phyloP scores from a whole-genome alignment of 73 alveolate genomes.

The Vitrella brassicaformis region DNA sequence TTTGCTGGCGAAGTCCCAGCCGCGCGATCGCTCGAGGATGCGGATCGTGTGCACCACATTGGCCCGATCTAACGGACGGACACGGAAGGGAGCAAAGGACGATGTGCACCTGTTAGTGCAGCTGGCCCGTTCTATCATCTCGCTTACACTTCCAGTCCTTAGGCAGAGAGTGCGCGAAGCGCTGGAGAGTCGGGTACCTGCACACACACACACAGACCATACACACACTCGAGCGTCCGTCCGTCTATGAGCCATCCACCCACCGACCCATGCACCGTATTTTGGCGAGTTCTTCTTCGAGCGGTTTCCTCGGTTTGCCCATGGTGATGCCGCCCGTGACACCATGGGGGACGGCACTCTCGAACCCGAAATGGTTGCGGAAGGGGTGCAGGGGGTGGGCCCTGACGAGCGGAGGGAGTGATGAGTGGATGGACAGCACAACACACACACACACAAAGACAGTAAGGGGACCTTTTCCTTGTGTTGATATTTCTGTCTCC shows the following conservation, averaged over 20 bases:
- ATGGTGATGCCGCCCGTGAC: constrained; percentile 9
- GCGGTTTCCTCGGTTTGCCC: not conserved
- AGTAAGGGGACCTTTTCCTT: too few species aligned
- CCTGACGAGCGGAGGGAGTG: too few species aligned
- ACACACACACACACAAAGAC: too few species aligned
- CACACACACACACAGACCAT: not conserved
- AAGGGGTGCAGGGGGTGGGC: too few species aligned
- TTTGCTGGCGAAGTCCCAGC: constrained; percentile 23
- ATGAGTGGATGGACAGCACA: too few species aligned
- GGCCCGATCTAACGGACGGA: too few species aligned
- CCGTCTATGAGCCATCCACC: too few species aligned
- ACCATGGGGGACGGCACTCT: constrained; percentile 16
- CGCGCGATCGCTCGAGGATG: constrained; percentile 17
- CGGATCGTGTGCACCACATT: constrained; percentile 29
- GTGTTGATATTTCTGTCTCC: too few species aligned
- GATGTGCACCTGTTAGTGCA: too few species aligned
- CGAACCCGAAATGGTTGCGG: constrained; percentile 32
- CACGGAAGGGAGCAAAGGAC: too few species aligned
- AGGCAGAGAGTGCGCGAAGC: constrained; percentile 35
- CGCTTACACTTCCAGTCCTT: constrained; percentile 10
- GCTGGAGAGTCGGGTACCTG: constrained; percentile 28
- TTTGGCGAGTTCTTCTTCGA: not conserved
- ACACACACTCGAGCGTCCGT: not conserved
- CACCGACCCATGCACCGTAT: too few species aligned
- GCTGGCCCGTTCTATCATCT: too few species aligned